A percentile compares a stretch with the other conserved stretches of the same genome.
Conservation (phyloP, 2,329 filamentous ascomycete species). For the Zalaria sp. region DNA sequence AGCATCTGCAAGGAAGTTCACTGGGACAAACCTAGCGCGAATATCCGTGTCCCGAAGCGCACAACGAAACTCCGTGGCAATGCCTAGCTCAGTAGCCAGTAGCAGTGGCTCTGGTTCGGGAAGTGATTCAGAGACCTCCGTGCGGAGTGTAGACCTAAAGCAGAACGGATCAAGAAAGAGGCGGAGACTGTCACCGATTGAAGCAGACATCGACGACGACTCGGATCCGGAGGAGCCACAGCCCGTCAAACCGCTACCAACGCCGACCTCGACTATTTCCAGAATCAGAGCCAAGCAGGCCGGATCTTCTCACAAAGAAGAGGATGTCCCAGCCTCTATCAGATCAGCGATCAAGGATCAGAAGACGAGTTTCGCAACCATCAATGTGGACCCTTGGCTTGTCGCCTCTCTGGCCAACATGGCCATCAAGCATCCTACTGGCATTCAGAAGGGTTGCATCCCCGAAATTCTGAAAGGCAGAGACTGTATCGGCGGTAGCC, state of each 20-base stretch:
- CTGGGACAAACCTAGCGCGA: no score
- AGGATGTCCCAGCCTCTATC: slow-evolving; percentile 10
- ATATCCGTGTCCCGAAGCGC: no score
- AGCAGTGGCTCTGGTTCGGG: not conserved
- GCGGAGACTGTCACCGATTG: slow-evolving; percentile 9
- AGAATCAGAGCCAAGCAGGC: slow-evolving; percentile 11
- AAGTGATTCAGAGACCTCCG: not conserved
- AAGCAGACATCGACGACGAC: slow-evolving; percentile 3
- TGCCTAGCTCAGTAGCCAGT: no score
- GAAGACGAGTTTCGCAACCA: slow-evolving; percentile 15
- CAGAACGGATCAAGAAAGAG: slow-evolving; percentile 10
- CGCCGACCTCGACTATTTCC: slow-evolving; percentile 5
- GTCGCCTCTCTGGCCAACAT: slow-evolving; percentile 61
- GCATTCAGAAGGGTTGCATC: slow-evolving; percentile 86
- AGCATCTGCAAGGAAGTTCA: no score
- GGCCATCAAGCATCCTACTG: slow-evolving; percentile 78
- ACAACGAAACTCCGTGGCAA: no score
- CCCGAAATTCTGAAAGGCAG: slow-evolving; percentile 81
- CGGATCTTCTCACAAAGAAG: not conserved
- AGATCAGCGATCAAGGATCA: slow-evolving; percentile 13
- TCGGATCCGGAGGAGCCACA: not conserved
- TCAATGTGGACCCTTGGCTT: slow-evolving; percentile 49
- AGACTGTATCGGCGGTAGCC: slow-evolving; percentile 88
- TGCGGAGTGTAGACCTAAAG: slow-evolving; percentile 1
- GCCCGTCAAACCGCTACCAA: slow-evolving; percentile 2